Percentiles rank a stretch among this genome's conserved stretches.
Conservation (phyloP, 2,329 filamentous ascomycete species). For the Cercospora brassicicola region DNA sequence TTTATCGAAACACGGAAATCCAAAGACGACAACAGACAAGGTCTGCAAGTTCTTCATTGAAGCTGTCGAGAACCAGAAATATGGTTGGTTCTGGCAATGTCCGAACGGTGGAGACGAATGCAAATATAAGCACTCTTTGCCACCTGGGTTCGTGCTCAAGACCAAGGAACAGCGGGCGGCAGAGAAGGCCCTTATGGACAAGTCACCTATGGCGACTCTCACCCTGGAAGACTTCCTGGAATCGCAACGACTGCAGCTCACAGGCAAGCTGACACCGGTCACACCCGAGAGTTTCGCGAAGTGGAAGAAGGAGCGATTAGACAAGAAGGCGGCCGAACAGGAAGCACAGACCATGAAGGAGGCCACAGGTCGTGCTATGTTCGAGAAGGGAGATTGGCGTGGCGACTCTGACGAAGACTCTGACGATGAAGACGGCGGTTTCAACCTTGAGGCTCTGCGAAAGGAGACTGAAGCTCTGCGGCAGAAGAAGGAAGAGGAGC, state of each 20-base stretch:
- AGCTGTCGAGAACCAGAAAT: constrained; percentile 96
- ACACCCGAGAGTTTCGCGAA: constrained; percentile 89
- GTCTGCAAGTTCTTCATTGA: constrained; percentile 99
- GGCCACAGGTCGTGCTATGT: constrained; percentile 89
- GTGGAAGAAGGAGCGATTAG: constrained; percentile 92
- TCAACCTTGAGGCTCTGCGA: constrained; percentile 80
- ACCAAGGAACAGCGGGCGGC: constrained; percentile 95
- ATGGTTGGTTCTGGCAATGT: constrained; percentile 99
- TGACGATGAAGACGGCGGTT: constrained; percentile 61
- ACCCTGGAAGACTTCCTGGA: constrained; percentile 97
- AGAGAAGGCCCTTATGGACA: constrained; percentile 94
- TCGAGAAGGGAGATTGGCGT: constrained; percentile 91
- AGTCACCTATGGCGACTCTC: constrained; percentile 88
- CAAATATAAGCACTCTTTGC: constrained; percentile 96
- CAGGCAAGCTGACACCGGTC: constrained; percentile 86
- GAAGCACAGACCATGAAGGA: constrained; percentile 90
- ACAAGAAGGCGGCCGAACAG: constrained; percentile 95
- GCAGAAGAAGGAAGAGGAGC: constrained; percentile 75
- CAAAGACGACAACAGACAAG: constrained; percentile 91
- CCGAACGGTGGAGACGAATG: constrained; percentile 95
- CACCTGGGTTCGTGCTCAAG: constrained; percentile 93
- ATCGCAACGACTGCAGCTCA: constrained; percentile 92
- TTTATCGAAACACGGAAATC: constrained; percentile 94
- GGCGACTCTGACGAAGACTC: constrained; percentile 51
- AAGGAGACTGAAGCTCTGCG: constrained; percentile 78